Percentiles rank a stretch among this genome's conserved stretches.
Evolutionary conservation across 2,329 filamentous ascomycete genomes (phyloP).

Genomic region (Fusarium sp.): DNA sequence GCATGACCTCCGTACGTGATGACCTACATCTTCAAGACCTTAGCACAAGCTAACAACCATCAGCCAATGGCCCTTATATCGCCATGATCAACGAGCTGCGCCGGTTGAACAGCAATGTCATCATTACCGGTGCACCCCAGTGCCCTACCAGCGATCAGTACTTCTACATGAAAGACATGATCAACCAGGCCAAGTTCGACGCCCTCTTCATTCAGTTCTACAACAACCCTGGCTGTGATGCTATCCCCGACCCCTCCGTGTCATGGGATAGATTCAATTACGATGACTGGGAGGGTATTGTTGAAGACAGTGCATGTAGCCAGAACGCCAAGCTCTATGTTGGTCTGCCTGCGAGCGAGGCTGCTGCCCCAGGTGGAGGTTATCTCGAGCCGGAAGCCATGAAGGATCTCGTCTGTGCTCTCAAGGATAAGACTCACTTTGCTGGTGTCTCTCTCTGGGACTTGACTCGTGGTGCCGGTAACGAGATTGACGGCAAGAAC

Average conservation of each 20-base stretch:
- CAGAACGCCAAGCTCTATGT: slow-evolving; percentile 56
- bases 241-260: slow-evolving; percentile 42
- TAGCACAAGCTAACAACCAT: not conserved
- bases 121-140: slow-evolving; percentile 58
- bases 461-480: slow-evolving; percentile 47
- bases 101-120: slow-evolving; percentile 41
- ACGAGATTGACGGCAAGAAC: slow-evolving; percentile 45
- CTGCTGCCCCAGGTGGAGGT: slow-evolving; percentile 40
- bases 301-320: slow-evolving; percentile 49
- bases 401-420: slow-evolving; percentile 51
- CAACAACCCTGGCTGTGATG: slow-evolving; percentile 55
- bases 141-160: slow-evolving; percentile 47
- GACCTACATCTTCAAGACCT: not conserved
- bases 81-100: slow-evolving; percentile 51
- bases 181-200: slow-evolving; percentile 53
- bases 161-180: slow-evolving; percentile 50
- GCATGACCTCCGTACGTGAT: slow-evolving; percentile 43
- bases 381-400: slow-evolving; percentile 49
- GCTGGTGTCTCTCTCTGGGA: slow-evolving; percentile 60
- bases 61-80: slow-evolving; percentile 50
- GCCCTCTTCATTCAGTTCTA: slow-evolving; percentile 60
- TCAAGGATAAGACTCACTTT: slow-evolving; percentile 51
- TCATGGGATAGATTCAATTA: slow-evolving; percentile 53
- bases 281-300: slow-evolving; percentile 51
- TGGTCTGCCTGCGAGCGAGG: slow-evolving; percentile 51